Base-by-base conservation (phyloP, 2,329 filamentous ascomycete genomes). In the Samsoniella hepiali region DNA sequence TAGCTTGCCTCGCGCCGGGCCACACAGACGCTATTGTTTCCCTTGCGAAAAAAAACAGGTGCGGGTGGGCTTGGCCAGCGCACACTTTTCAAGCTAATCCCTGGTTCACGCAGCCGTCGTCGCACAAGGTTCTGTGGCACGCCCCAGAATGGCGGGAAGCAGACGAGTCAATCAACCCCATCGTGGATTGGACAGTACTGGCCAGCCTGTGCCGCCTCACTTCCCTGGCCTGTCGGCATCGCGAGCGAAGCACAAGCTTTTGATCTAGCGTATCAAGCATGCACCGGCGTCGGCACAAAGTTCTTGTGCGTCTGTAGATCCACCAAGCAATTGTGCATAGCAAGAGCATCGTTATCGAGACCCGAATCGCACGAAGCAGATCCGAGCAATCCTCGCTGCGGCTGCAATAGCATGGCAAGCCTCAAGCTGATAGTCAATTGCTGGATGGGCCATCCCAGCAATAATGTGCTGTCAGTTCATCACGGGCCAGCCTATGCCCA, bases 271-370 rank as follows among this genome's bases (percentile, higher is more conserved):
- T 22, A 22, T 15, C 10, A 50, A 32, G 49, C 58, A 61, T 53
- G 58, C 45, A 54, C 49, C 38, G 34, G 58, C 50, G 40, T 61
- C 51, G 38, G 50, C 58, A 61, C n/a, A 61, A 47, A 54, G 31
- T 11, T 38, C 50, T 54, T 54, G 58, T 54, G 50, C 58, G n/a
- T 53, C 58, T 53, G 58, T 60, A 54, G 58, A 54, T 61, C 58
- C 58, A 51, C 58, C 58, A 55, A 31, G 29, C 29, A 61, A 47
- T 55, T 61, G 58, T 61, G 58, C 58, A 61, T 61, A 60, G 34
- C 40, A 50, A 45, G n/a, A 55, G 50, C 47, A 47, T 61, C 50
- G 58, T 54, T 45, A 61, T 54, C 50, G 58, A 45, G 49, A 61
- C 49, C 32, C 55, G 50, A 38, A 47, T 47, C 58, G 47, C 47